These are phyloP conservation scores for Sphaerulina musiva DNA, from an alignment of 2,329 filamentous ascomycete species.

Conservation along the genomic window DNA sequence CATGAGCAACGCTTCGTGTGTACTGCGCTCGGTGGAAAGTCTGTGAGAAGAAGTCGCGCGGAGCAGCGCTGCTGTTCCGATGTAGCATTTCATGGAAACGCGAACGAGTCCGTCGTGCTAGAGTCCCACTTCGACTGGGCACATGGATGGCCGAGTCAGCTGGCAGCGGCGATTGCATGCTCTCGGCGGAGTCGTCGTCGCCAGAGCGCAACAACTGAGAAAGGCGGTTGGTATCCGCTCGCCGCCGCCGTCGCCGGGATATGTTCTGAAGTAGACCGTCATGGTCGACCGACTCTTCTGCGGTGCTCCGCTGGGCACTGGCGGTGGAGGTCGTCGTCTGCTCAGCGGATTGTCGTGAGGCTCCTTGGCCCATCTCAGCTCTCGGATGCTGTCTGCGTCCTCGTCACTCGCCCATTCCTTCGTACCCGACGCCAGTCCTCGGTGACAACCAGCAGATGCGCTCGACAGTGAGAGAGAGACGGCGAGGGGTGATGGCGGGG, in stretches of 20 bases:
- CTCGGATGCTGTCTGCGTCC: conserved; percentile 1
- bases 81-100: conserved; percentile 22
- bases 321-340: background rate
- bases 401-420: conserved; percentile 4
- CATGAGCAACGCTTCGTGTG: conserved; percentile 14
- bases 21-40: conserved; percentile 23
- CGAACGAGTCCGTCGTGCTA: conserved; percentile 22
- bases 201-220: conserved; percentile 11
- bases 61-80: conserved; percentile 14
- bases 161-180: background rate
- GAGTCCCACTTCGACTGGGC: conserved; percentile 10
- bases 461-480: background rate
- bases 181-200: conserved; percentile 2
- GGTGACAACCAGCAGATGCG: background rate
- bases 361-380: conserved; percentile 8
- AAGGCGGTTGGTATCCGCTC: conserved; percentile 9
- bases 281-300: conserved; percentile 4
- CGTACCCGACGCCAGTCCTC: background rate
- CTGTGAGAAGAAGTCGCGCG: conserved; percentile 7
- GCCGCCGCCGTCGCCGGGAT: conserved; percentile 7
- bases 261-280: conserved; percentile 6
- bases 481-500: background rate
- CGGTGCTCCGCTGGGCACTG: conserved; percentile 1
- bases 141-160: background rate
- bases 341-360: conserved; percentile 6